phyloP scores from a whole-genome alignment of 768 basidiomycete species.

The Kwoniella dendrophila region DNA sequence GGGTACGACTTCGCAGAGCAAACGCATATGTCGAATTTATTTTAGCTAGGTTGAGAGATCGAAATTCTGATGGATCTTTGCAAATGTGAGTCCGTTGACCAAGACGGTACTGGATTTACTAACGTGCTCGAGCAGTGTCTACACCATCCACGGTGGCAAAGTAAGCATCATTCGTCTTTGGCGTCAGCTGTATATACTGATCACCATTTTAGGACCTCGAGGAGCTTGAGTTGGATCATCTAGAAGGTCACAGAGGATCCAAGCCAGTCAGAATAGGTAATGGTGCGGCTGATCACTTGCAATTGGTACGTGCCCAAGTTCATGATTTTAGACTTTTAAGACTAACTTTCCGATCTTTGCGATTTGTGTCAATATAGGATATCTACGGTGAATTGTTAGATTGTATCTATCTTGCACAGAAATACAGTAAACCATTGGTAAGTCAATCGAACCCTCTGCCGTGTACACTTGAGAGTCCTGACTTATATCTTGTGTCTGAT shows the following conservation, averaged over 20 bases:
- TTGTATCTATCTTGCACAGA: constrained; percentile 94
- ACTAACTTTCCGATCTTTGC: constrained; percentile 4
- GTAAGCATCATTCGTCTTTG: too few species aligned
- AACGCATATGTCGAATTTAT: constrained; percentile 90
- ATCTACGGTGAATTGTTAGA: constrained; percentile 96
- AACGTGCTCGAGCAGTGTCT: constrained; percentile 55
- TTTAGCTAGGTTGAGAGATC: constrained; percentile 74
- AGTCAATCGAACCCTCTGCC: constrained; percentile 20
- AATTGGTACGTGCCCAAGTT: constrained; percentile 64
- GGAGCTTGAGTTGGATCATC: constrained; percentile 78
- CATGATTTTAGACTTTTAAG: neutral
- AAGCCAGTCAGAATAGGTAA: constrained; percentile 73
- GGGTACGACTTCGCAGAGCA: constrained; percentile 23
- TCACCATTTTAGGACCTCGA: constrained; percentile 69
- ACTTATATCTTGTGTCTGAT: neutral
- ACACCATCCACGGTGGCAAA: constrained; percentile 81
- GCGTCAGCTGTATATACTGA: too few species aligned
- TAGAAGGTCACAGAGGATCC: constrained; percentile 65
- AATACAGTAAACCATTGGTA: constrained; percentile 64
- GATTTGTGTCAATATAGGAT: constrained; percentile 68
- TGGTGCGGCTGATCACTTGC: constrained; percentile 90
- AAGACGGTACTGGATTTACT: neutral
- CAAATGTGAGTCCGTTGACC: constrained; percentile 71
- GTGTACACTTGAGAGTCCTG: neutral
- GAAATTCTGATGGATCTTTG: constrained; percentile 83